Percentiles rank a stretch among this genome's conserved stretches.
phyloP scores from a whole-genome alignment of 345 rosid species.

The Lumnitzera racemosa region DNA sequence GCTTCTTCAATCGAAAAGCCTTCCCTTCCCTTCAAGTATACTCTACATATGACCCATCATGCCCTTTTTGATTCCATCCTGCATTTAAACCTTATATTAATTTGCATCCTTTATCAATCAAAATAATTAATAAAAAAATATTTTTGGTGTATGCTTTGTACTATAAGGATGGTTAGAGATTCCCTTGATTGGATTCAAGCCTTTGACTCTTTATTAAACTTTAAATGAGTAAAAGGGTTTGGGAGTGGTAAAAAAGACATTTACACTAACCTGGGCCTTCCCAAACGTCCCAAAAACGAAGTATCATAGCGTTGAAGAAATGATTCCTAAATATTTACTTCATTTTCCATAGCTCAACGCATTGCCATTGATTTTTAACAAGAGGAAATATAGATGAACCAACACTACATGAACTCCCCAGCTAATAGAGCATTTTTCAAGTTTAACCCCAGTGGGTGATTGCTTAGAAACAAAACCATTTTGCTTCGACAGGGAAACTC shows the following conservation, averaged over 20 bases:
- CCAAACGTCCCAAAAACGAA: constrained; percentile 19
- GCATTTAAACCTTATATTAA: background rate
- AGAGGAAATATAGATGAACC: constrained; percentile 2
- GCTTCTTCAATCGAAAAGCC: constrained; percentile 23
- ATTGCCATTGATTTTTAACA: constrained; percentile 3
- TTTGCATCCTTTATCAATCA: too few relatives aligned
- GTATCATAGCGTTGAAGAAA: constrained; percentile 5
- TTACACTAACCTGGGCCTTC: constrained; percentile 10
- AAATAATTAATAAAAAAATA: too few relatives aligned
- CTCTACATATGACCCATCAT: constrained; percentile 54
- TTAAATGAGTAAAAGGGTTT: too few relatives aligned
- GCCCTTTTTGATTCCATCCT: constrained; percentile 16
- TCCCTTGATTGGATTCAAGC: too few relatives aligned
- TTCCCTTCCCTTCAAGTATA: constrained; percentile 39
- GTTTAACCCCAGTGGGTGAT: constrained; percentile 6
- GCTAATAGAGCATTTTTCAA: constrained; percentile 14
- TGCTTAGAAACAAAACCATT: constrained; percentile 8
- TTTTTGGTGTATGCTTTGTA: too few relatives aligned
- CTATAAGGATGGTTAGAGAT: too few relatives aligned
- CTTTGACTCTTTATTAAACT: too few relatives aligned
- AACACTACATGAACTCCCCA: constrained; percentile 10
- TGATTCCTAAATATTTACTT: background rate
- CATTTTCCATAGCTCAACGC: constrained; percentile 2
- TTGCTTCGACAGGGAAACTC: constrained; percentile 20
- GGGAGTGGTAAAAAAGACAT: too few relatives aligned